These are phyloP conservation scores for Triangularia setosa DNA, from an alignment of 2,329 filamentous ascomycete genomes.

Conservation along the genomic window DNA sequence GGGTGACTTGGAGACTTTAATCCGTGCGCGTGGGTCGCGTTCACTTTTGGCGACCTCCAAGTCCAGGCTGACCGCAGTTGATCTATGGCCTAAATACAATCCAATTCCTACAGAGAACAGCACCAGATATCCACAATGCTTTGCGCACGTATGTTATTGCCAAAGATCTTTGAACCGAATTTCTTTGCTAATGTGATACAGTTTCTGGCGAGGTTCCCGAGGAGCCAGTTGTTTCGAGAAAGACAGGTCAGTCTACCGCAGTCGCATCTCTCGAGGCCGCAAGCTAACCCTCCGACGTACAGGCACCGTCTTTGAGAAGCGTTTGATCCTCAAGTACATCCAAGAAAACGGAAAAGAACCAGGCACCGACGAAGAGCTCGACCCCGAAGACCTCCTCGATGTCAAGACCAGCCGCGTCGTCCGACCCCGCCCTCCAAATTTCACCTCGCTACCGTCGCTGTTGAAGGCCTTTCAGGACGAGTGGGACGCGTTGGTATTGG, in stretches of 20 bases:
- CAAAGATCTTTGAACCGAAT: neutral
- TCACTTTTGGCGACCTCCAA: neutral
- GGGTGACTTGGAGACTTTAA: neutral
- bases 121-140: slow-evolving; percentile 26
- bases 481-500: slow-evolving; percentile 90
- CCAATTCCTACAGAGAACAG: slow-evolving; percentile 1
- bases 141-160: slow-evolving; percentile 28
- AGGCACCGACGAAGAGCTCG: slow-evolving; percentile 79
- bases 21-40: neutral
- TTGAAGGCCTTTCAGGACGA: slow-evolving; percentile 96
- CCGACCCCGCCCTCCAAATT: slow-evolving; percentile 82
- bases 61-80: neutral
- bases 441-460: slow-evolving; percentile 93
- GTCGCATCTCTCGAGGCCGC: neutral
- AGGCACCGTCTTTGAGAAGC: slow-evolving; percentile 92
- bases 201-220: slow-evolving; percentile 96
- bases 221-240: slow-evolving; percentile 89
- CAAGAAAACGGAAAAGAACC: slow-evolving; percentile 91
- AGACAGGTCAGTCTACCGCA: slow-evolving; percentile 65
- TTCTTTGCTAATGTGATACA: slow-evolving; percentile 36
- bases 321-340: slow-evolving; percentile 92
- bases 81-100: neutral
- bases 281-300: slow-evolving; percentile 15
- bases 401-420: slow-evolving; percentile 81
- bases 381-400: slow-evolving; percentile 79